These are phyloP conservation scores for Eucalyptus tenuipes DNA, from an alignment of 345 rosid species.

Conservation along the genomic window DNA sequence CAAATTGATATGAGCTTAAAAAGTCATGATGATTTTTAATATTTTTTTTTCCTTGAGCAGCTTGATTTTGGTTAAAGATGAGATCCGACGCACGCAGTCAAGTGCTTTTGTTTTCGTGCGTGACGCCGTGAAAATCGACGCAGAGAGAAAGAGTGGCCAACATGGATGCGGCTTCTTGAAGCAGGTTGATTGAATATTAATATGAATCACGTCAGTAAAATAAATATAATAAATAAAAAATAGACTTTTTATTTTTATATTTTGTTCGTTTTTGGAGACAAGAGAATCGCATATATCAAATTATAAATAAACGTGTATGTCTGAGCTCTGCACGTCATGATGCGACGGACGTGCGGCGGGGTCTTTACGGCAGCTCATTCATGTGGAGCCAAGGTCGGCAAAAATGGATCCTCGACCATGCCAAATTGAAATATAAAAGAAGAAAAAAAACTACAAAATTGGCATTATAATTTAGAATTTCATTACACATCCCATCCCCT, in stretches of 20 bases:
- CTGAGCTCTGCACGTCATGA: neutral
- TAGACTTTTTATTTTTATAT: neutral
- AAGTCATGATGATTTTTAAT: neutral
- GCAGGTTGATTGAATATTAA: neutral
- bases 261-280: neutral
- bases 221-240: neutral
- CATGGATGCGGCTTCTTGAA: neutral
- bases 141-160: neutral
- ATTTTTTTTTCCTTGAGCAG: neutral
- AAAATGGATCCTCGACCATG: neutral
- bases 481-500: neutral
- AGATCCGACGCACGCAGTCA: neutral
- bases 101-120: neutral
- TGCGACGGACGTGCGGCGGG: neutral
- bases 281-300: neutral
- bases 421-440: neutral
- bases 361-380: neutral
- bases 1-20: neutral
- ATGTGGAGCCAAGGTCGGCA: neutral
- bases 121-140: neutral
- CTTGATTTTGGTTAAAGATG: neutral
- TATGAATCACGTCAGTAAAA: neutral
- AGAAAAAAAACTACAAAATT: neutral
- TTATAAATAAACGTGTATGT: neutral
- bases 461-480: neutral